Evolutionary conservation across 345 rosid species (phyloP).

Genomic region (Acer negundo): DNA sequence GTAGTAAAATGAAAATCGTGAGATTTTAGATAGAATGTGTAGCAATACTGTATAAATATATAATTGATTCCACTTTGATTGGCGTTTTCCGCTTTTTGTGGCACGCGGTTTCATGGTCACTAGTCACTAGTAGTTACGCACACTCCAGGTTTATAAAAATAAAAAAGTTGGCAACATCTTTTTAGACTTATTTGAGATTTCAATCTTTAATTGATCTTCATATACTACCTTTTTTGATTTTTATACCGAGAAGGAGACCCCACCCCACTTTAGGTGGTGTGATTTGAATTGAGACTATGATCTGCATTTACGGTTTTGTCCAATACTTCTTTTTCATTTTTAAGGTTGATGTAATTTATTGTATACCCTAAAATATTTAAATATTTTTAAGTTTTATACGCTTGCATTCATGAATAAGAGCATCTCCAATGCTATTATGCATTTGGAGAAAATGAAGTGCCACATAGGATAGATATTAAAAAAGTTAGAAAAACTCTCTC

Average conservation of each 20-base stretch:
- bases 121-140: background rate
- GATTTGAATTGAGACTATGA: too few relatives aligned
- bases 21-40: too few relatives aligned
- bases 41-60: too few relatives aligned
- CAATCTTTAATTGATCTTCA: background rate
- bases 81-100: background rate
- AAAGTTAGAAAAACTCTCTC: too few relatives aligned
- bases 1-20: too few relatives aligned
- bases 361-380: too few relatives aligned
- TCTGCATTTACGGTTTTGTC: background rate
- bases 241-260: background rate
- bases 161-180: background rate
- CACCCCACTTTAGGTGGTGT: background rate
- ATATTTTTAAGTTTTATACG: too few relatives aligned
- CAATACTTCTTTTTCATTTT: too few relatives aligned
- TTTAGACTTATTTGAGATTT: background rate
- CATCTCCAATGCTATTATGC: too few relatives aligned
- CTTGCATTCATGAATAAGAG: too few relatives aligned
- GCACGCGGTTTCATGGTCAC: background rate
- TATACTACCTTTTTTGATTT: background rate
- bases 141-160: background rate
- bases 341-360: background rate
- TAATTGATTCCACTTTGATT: background rate
- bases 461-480: too few relatives aligned
- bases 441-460: too few relatives aligned